Percentiles rank a stretch among this genome's conserved stretches.
These are phyloP conservation scores for Citrus glauca DNA, from an alignment of 345 rosid species.

Conservation along the genomic window DNA sequence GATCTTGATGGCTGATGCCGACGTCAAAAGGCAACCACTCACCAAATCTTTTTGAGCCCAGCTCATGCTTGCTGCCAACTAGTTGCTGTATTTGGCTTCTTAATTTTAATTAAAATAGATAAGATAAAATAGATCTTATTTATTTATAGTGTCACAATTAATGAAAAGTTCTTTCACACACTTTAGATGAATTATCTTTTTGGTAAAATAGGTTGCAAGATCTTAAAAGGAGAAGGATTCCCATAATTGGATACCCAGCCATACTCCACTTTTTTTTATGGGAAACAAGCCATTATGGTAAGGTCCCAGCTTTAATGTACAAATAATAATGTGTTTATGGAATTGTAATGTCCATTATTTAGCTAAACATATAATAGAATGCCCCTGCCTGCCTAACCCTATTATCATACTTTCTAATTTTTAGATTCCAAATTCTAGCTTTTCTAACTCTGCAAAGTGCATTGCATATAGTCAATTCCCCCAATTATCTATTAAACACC, in stretches of 20 bases:
- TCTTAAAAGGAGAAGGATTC: conserved; percentile 1
- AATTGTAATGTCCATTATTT: neutral
- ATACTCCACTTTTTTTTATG: neutral
- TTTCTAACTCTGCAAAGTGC: neutral
- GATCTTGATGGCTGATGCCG: neutral
- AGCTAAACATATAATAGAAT: neutral
- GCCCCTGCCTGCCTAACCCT: neutral
- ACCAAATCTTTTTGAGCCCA: neutral
- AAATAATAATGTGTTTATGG: neutral
- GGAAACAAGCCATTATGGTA: neutral
- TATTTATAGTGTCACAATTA: no score
- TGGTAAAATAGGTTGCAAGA: neutral
- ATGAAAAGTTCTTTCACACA: no score
- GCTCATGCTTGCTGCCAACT: neutral
- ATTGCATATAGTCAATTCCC: neutral
- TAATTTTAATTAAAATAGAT: no score
- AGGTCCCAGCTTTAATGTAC: neutral
- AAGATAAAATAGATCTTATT: no score
- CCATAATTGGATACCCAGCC: neutral
- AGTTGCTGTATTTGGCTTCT: neutral
- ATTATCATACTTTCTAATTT: neutral
- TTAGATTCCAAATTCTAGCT: neutral
- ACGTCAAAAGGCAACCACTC: neutral
- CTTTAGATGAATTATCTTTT: neutral
- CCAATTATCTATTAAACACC: neutral